Conservation (phyloP, 805 yeast genomes). For the Candida ortonii region DNA sequence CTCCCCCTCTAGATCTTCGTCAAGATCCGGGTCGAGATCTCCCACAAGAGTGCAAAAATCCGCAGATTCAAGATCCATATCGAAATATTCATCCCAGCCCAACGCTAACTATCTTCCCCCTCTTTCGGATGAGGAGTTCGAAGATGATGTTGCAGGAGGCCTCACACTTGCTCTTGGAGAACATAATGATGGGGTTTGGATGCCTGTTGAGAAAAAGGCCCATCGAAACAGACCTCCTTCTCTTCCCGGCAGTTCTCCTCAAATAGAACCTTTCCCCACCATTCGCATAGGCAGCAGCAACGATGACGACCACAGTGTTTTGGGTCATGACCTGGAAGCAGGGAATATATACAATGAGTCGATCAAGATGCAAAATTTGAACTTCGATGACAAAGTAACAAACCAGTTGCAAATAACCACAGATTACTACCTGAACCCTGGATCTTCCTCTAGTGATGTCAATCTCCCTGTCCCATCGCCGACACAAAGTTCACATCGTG, state of each 20-base stretch:
- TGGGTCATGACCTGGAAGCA: slow-evolving; percentile 12
- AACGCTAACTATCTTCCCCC: slow-evolving; percentile 9
- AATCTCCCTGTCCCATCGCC: slow-evolving; percentile 5
- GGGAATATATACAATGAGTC: slow-evolving; percentile 10
- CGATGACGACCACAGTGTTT: slow-evolving; percentile 6
- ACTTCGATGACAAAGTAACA: slow-evolving; percentile 1
- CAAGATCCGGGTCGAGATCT: too few species aligned
- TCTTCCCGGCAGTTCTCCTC: slow-evolving; percentile 3
- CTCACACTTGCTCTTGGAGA: slow-evolving; percentile 23
- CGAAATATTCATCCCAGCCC: too few species aligned
- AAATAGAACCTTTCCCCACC: slow-evolving; percentile 4
- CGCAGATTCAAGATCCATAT: too few species aligned
- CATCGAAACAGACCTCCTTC: neutral
- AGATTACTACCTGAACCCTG: slow-evolving; percentile 8
- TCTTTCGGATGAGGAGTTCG: slow-evolving; percentile 14
- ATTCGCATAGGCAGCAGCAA: slow-evolving; percentile 6
- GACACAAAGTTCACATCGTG: neutral
- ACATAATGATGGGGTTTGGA: slow-evolving; percentile 19
- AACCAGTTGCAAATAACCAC: slow-evolving; percentile 7
- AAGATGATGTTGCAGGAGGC: slow-evolving; percentile 21
- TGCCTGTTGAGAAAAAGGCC: slow-evolving; percentile 14
- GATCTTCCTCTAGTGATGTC: slow-evolving; percentile 6
- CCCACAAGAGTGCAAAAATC: too few species aligned
- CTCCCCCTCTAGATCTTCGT: too few species aligned
- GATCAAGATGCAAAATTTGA: slow-evolving; percentile 11